phyloP scores from a whole-genome alignment of 176 grass and related monocot species.

The Eleusine coracana region DNA sequence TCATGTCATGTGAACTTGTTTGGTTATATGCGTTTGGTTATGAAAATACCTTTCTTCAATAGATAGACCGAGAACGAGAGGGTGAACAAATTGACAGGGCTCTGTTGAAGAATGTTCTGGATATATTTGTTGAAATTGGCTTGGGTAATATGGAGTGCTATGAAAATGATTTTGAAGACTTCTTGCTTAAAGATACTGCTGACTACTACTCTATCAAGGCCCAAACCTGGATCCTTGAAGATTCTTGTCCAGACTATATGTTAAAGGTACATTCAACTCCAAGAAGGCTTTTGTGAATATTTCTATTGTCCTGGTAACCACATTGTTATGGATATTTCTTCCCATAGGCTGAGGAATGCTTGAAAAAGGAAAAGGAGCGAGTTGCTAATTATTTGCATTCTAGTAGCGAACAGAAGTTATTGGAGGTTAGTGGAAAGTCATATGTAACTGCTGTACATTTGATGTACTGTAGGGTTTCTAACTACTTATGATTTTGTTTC shows the following conservation, averaged over 20 bases:
- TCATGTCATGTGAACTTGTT: conserved; percentile 33
- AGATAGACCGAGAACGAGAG: conserved; percentile 83
- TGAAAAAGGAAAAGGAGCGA: conserved; percentile 89
- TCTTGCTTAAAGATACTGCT: conserved; percentile 70
- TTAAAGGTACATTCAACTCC: conserved; percentile 60
- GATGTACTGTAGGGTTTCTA: conserved; percentile 13
- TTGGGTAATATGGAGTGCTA: conserved; percentile 66
- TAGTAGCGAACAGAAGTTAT: conserved; percentile 80
- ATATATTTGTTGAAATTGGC: conserved; percentile 84
- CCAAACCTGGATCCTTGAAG: conserved; percentile 64
- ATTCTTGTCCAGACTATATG: conserved; percentile 80
- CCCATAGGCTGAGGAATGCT: conserved; percentile 83
- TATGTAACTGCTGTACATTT: background rate
- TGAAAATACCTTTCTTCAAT: conserved; percentile 26
- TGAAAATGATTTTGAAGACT: conserved; percentile 84
- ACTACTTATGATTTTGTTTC: background rate
- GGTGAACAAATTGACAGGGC: conserved; percentile 79
- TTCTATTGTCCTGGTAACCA: background rate
- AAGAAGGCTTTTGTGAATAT: background rate
- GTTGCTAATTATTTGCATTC: conserved; percentile 91
- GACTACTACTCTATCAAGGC: conserved; percentile 84
- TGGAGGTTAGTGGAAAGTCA: conserved; percentile 65
- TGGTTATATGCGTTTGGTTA: conserved; percentile 26
- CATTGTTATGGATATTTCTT: conserved; percentile 35
- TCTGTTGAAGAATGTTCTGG: conserved; percentile 79